phyloP scores from a whole-genome alignment of 164 flowering plant genomes.

The Kingdonia uniflora region DNA sequence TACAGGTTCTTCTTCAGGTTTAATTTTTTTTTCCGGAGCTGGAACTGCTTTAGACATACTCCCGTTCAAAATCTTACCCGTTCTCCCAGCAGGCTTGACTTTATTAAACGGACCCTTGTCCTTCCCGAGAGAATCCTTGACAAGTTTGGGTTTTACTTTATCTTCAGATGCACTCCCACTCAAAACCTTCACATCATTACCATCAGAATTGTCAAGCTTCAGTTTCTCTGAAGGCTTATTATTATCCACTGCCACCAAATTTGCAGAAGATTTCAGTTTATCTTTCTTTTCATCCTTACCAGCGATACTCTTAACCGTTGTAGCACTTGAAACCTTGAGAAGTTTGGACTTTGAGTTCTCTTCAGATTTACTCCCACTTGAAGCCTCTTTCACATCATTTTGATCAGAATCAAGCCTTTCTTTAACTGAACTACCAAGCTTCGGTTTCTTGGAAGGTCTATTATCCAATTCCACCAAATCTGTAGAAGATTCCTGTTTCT shows the following conservation, averaged over 20 bases:
- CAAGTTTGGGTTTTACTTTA: conserved; percentile 14
- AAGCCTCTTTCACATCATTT: conserved; percentile 3
- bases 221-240: too few relatives aligned
- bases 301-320: too few relatives aligned
- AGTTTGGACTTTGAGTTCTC: too few relatives aligned
- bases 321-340: too few relatives aligned
- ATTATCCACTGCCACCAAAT: too few relatives aligned
- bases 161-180: conserved; percentile 11
- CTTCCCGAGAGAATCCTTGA: conserved; percentile 12
- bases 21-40: conserved; percentile 16
- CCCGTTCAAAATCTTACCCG: conserved; percentile 18
- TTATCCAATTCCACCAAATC: conserved; percentile 13
- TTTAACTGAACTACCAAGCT: conserved; percentile 21
- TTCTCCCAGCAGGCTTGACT: conserved; percentile 17
- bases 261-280: too few relatives aligned
- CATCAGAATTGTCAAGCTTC: too few relatives aligned
- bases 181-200: too few relatives aligned
- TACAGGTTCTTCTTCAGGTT: conserved; percentile 33
- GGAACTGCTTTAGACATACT: conserved; percentile 16
- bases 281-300: too few relatives aligned
- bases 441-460: conserved; percentile 37
- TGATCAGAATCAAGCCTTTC: conserved; percentile 4
- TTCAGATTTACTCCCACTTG: too few relatives aligned
- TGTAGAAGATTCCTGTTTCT: conserved; percentile 14
- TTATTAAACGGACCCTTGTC: conserved; percentile 16